Evolutionary conservation across 2,329 filamentous ascomycete species (phyloP), one percentile per base, ranked within the genome.

Genomic region (Arthrobotrys pseudoclavata): DNA sequence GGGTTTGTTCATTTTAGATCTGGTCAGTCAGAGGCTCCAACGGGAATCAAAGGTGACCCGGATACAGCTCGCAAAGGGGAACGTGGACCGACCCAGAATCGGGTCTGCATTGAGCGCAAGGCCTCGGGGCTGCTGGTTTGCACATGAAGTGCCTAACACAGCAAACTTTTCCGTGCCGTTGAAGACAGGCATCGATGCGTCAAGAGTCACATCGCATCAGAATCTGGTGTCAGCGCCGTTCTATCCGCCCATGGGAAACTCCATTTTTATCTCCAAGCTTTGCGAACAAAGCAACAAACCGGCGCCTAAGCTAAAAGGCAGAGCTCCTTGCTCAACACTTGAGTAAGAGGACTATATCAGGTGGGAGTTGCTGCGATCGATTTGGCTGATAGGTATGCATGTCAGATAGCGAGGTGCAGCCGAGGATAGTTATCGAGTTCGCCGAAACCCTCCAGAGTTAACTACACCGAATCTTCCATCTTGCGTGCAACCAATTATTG

Each of bases 1-100:
- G 71, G 64, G 55, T n/a, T n/a, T 29, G 4, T 42, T 76, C 71
- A 76, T 76, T 76, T 76, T 34, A 52, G 45, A 69, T 61, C 48
- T 18, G 53, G n/a, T 55, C 71, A 63, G 55, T 69, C 6, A 57
- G 50, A 63, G 37, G 57, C 48, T 31, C 40, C 34, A 45, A 47
- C 20, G 20, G 31, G 34, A 22, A 37, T 10, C 29, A 34, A 42
- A 55, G 24, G 45, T 4, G 42, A 34, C 3, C 45, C 62, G 31
- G 47, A 63, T 68, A 63, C 62, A 47, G 47, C 68, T 55, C 53
- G 24, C 55, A 29, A 45, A 42, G 52, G 29, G n/a, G 29, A 3
- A 13, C 29, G 22, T 20, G 29, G 52, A n/a, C 9, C n/a, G 52
- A 40, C 52, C 52, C 15, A 12, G n/a, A 57, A 57, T 57, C 7